Percentiles rank a stretch among this genome's conserved stretches.
Conservation (phyloP, 306 rosid genomes). For the Datisca glomerata region DNA sequence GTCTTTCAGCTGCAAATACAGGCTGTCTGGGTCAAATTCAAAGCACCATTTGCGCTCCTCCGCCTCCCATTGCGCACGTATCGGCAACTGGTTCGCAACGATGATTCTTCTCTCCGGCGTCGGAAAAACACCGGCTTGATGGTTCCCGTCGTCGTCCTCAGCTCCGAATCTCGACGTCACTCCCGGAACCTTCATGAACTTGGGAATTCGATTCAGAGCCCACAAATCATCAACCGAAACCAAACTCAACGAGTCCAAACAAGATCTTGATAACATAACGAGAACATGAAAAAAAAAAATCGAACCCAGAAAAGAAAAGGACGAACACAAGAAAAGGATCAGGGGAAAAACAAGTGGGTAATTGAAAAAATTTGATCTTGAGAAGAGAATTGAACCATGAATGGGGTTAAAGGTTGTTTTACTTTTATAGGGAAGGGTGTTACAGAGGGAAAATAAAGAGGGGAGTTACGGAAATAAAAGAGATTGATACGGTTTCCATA, state of each 20-base stretch:
- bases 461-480: background rate
- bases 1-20: slow-evolving; percentile 53
- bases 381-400: background rate
- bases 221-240: background rate
- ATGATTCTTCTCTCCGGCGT: background rate
- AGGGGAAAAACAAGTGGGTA: too few relatives aligned
- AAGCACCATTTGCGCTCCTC: slow-evolving; percentile 49
- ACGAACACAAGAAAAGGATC: too few relatives aligned
- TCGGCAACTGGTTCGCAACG: background rate
- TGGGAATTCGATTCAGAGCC: background rate
- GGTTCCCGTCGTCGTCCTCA: background rate
- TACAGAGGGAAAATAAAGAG: background rate
- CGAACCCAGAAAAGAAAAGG: too few relatives aligned
- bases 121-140: background rate
- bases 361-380: too few relatives aligned
- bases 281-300: background rate
- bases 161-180: too few relatives aligned
- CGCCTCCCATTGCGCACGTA: background rate
- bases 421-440: background rate
- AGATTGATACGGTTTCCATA: slow-evolving; percentile 1
- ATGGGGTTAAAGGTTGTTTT: background rate
- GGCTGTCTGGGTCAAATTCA: slow-evolving; percentile 62
- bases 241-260: background rate
- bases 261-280: background rate
- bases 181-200: background rate